Base-by-base conservation (phyloP, 257 asterid genomes). In the Perilla frutescens region DNA sequence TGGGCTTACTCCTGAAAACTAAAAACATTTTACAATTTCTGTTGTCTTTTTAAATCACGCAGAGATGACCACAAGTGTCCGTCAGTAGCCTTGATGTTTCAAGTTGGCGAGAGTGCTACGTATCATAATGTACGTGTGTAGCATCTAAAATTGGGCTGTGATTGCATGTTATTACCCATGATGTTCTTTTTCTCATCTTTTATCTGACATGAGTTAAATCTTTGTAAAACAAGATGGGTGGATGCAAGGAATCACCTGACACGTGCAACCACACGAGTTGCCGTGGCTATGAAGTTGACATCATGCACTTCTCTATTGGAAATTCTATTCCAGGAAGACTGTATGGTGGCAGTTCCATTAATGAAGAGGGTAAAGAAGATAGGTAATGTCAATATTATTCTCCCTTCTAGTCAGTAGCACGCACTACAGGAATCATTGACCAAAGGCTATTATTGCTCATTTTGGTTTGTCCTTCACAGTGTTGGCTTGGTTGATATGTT, bases 271-370 rank as follows among this genome's bases (percentile, higher is more conserved):
- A 67, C 73, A 89, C 81, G 29, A 91, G 39, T 64, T 91, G 96
- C 51, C 91, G 86, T 41, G 97, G 96, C 55, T 68, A 84, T 69
- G 97, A 91, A 85, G 96, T 89, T 4, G 97, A 91, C 79, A 91
- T 91, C 82, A 89, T 89, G 93, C 97, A 89, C 84, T 91, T 91
- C 84, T 85, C 96, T 5, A 77, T 91, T 69, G 97, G 96, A 68
- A 86, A 78, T 84, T 90, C 97, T 76, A 84, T 91, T 76, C 97
- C 97, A 5, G 97, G 97, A 79, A 86, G 97, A 74, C 65, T 91
- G 62, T 91, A 91, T 43, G 89, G 95, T 31, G 91, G 85, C 76
- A 79, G 85, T 78, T 84, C 83, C 8, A 14, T 80, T 59, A 75
- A 68, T 65, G 67, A 75, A 62, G 88, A 78, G 56, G 87, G 84